Evolutionary conservation across 306 rosid genomes (phyloP).

Genomic region (Glycine soja): DNA sequence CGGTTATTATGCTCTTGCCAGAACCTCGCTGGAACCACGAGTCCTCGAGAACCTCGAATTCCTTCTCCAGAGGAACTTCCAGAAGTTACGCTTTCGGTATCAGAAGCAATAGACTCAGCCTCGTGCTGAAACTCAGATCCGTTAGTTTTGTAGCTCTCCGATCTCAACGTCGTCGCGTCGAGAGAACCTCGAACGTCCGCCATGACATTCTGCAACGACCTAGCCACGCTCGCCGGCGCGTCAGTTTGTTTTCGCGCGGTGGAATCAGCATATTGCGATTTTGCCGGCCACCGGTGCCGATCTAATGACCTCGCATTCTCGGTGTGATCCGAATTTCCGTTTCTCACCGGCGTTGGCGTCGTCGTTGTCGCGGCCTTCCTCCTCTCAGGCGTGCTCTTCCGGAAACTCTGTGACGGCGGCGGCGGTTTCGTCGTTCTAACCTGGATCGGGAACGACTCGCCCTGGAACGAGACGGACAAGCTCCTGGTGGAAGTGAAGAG

Average conservation of each 20-base stretch:
- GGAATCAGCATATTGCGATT: conserved; percentile 59
- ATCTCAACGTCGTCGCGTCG: conserved; percentile 51
- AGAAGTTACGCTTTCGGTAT: conserved; percentile 81
- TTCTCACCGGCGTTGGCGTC: conserved; percentile 48
- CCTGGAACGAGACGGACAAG: conserved; percentile 92
- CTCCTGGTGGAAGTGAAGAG: conserved; percentile 85
- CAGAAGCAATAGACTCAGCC: conserved; percentile 59
- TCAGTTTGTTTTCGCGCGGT: conserved; percentile 43
- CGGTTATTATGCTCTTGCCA: conserved; percentile 72
- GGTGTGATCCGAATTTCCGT: conserved; percentile 53
- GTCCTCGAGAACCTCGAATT: conserved; percentile 58
- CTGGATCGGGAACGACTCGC: conserved; percentile 85
- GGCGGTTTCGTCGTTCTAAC: conserved; percentile 75
- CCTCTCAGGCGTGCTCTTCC: conserved; percentile 84
- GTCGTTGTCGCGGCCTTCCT: conserved; percentile 58
- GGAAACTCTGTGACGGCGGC: conserved; percentile 60
- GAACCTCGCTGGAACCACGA: conserved; percentile 74
- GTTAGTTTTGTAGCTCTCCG: conserved; percentile 50
- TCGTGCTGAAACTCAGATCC: conserved; percentile 56
- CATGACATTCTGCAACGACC: conserved; percentile 67
- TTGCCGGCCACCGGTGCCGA: conserved; percentile 80
- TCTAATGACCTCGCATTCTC: conserved; percentile 68
- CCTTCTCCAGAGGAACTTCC: conserved; percentile 56
- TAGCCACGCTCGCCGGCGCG: conserved; percentile 64
- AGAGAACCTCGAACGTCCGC: conserved; percentile 52